Evolutionary conservation across 768 basidiomycete genomes (phyloP).

Genomic region (Podaxis carcinomalis): DNA sequence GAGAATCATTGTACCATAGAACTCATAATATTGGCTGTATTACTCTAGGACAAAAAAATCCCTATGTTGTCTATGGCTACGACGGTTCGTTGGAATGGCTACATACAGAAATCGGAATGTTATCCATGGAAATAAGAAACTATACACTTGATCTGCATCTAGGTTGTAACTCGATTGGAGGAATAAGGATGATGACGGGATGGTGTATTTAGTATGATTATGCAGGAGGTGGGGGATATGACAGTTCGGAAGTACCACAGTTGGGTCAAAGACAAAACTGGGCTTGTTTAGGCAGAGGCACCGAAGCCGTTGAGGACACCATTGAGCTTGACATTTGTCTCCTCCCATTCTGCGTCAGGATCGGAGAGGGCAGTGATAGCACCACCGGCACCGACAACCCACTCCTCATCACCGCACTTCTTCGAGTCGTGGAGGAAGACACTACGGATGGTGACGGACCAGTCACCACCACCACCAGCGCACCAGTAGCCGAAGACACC

Average conservation of each 20-base stretch:
- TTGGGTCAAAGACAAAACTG: neutral
- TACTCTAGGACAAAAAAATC: neutral
- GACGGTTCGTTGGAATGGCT: too few relatives aligned
- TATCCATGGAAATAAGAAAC: too few relatives aligned
- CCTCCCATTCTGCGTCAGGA: conserved; percentile 87
- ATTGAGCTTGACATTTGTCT: conserved; percentile 84
- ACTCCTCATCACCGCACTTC: conserved; percentile 40
- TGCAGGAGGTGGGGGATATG: neutral
- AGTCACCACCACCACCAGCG: conserved; percentile 84
- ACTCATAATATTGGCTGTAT: neutral
- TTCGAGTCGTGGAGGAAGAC: conserved; percentile 66
- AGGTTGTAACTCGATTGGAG: too few relatives aligned
- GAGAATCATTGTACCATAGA: neutral
- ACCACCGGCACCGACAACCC: conserved; percentile 87
- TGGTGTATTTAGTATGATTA: neutral
- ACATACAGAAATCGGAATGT: too few relatives aligned
- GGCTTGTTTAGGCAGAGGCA: conserved; percentile 15
- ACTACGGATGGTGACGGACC: conserved; percentile 92
- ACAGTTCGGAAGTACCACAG: neutral
- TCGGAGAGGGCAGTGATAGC: conserved; percentile 94
- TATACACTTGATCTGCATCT: too few relatives aligned
- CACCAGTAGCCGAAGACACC: conserved; percentile 94
- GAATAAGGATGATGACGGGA: too few relatives aligned
- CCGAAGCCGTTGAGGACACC: conserved; percentile 70
- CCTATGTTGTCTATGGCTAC: neutral